Evolutionary conservation across 2,329 filamentous ascomycete species (phyloP).

Genomic region (Coniella lustricola): DNA sequence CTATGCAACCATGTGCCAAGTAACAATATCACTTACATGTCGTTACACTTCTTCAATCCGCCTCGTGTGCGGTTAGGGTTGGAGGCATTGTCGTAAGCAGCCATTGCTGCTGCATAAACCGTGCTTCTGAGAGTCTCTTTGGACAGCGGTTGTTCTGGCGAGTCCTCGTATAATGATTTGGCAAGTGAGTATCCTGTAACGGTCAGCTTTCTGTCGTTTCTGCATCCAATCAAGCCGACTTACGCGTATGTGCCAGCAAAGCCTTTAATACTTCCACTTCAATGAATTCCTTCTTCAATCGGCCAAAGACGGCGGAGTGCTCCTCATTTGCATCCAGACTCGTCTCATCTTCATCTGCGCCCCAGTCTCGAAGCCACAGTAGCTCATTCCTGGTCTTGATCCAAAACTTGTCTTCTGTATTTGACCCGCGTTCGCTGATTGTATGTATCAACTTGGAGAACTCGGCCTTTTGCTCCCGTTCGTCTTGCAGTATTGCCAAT

Average conservation of each 20-base stretch:
- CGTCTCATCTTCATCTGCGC: constrained; percentile 40
- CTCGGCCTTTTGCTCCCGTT: constrained; percentile 56
- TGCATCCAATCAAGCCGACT: constrained; percentile 22
- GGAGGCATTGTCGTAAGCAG: constrained; percentile 72
- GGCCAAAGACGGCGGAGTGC: constrained; percentile 49
- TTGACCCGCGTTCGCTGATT: constrained; percentile 41
- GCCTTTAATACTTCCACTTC: constrained; percentile 67
- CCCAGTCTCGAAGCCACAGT: constrained; percentile 70
- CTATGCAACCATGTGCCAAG: constrained; percentile 3
- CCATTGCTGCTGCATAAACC: constrained; percentile 56
- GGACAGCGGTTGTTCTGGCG: constrained; percentile 41
- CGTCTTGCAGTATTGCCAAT: constrained; percentile 55
- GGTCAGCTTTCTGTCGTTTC: constrained; percentile 17
- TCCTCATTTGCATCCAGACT: constrained; percentile 18
- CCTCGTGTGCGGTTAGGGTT: constrained; percentile 73
- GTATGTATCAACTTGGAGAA: constrained; percentile 52
- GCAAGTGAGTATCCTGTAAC: constrained; percentile 54
- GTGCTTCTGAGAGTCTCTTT: constrained; percentile 48
- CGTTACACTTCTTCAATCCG: constrained; percentile 68
- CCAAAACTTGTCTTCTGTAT: constrained; percentile 60
- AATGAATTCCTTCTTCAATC: constrained; percentile 52
- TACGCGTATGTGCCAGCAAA: constrained; percentile 55
- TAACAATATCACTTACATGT: constrained; percentile 50
- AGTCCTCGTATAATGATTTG: constrained; percentile 52
- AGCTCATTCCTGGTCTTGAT: constrained; percentile 54